A percentile compares a stretch with the other conserved stretches of the same genome.
These are phyloP conservation scores for Leccinum barrowsii DNA, from an alignment of 768 basidiomycete species.

Conservation along the genomic window DNA sequence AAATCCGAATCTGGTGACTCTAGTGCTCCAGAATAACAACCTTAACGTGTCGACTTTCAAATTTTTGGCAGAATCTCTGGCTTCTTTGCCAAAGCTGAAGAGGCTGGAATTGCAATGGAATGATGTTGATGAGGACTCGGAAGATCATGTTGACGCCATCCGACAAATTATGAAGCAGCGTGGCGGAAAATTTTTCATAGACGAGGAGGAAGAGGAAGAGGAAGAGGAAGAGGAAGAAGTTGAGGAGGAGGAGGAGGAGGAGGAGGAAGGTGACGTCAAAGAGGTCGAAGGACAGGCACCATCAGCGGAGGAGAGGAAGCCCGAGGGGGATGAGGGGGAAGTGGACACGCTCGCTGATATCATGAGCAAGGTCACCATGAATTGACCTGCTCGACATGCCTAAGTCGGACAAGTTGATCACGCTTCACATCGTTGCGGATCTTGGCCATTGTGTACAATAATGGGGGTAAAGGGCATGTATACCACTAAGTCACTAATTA, in stretches of 20 bases:
- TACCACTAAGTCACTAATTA: conserved; percentile 22
- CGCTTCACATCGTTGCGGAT: neutral
- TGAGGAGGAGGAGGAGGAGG: conserved; percentile 40
- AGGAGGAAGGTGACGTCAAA: conserved; percentile 30
- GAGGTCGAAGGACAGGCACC: conserved; percentile 21
- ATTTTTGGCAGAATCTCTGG: conserved; percentile 64
- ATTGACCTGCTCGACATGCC: conserved; percentile 19
- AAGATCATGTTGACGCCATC: conserved; percentile 49
- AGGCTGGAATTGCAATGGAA: conserved; percentile 88
- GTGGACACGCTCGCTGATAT: conserved; percentile 63
- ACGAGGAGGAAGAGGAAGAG: conserved; percentile 82
- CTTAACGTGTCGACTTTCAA: conserved; percentile 67
- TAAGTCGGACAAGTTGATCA: neutral
- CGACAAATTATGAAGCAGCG: conserved; percentile 54
- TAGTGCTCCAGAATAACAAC: conserved; percentile 92
- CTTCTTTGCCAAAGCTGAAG: conserved; percentile 56
- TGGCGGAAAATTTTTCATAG: conserved; percentile 61
- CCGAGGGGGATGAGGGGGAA: conserved; percentile 35
- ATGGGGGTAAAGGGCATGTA: conserved; percentile 12
- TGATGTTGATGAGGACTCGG: conserved; percentile 77
- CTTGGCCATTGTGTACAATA: neutral
- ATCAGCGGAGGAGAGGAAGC: conserved; percentile 23
- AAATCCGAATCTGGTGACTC: conserved; percentile 66
- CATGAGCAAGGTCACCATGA: conserved; percentile 60
- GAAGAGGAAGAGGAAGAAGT: conserved; percentile 63